Evolutionary conservation across 805 yeast species (phyloP).

Genomic region (Nematodospora valgi): DNA sequence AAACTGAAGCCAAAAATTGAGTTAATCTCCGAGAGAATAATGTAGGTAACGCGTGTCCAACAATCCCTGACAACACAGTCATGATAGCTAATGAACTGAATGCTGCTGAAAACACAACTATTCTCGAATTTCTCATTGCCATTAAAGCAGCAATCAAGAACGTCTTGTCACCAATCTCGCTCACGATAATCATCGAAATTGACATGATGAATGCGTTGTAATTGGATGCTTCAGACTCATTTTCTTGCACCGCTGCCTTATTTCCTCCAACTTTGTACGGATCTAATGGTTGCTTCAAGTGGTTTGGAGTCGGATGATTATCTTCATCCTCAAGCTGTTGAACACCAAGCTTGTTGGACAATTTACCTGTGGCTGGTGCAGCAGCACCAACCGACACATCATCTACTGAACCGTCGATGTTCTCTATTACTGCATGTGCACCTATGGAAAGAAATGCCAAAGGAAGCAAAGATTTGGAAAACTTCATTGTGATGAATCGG

Average conservation of each 20-base stretch:
- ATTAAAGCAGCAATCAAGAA: slow-evolving; percentile 93
- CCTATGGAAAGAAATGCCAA: slow-evolving; percentile 4
- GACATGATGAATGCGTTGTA: slow-evolving; percentile 71
- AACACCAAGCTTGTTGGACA: slow-evolving; percentile 16
- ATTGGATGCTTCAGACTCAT: slow-evolving; percentile 9
- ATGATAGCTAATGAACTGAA: slow-evolving; percentile 80
- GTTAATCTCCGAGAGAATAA: slow-evolving; percentile 78
- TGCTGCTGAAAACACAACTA: slow-evolving; percentile 85
- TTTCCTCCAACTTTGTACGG: slow-evolving; percentile 11
- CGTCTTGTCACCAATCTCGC: slow-evolving; percentile 97
- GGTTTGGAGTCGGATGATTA: slow-evolving; percentile 24
- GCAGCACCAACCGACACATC: slow-evolving; percentile 5
- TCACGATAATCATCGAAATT: slow-evolving; percentile 85
- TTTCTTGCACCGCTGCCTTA: background rate
- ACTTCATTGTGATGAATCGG: slow-evolving; percentile 5
- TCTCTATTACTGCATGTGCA: slow-evolving; percentile 2
- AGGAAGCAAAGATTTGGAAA: no score
- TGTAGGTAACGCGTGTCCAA: slow-evolving; percentile 88
- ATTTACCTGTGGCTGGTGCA: background rate
- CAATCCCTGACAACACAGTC: slow-evolving; percentile 87
- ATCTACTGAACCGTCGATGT: slow-evolving; percentile 1
- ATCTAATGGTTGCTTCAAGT: slow-evolving; percentile 18
- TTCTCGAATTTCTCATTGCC: slow-evolving; percentile 92
- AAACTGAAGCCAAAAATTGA: slow-evolving; percentile 72
- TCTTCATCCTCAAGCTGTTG: slow-evolving; percentile 21